Percentiles rank a stretch among this genome's conserved stretches.
These are phyloP conservation scores for Taiozyma sp. DNA, from an alignment of 1,139 yeast species.

Conservation along the genomic window DNA sequence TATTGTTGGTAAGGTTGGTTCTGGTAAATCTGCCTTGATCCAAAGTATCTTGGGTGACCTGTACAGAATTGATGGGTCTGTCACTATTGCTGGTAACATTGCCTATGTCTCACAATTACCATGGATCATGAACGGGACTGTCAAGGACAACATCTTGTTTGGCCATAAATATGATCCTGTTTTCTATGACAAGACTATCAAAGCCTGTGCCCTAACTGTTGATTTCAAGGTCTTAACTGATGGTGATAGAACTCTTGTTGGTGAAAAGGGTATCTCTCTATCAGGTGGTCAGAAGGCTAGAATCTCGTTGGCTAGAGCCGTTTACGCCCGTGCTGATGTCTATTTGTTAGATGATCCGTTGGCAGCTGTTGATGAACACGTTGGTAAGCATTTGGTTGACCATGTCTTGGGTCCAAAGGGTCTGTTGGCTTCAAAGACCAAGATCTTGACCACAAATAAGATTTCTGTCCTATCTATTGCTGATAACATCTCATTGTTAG, in stretches of 20 bases:
- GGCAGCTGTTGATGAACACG: constrained; percentile 95
- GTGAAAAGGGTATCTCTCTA: constrained; percentile 93
- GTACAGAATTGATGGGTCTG: constrained; percentile 72
- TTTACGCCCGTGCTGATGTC: constrained; percentile 89
- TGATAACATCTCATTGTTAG: constrained; percentile 63
- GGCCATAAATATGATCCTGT: constrained; percentile 81
- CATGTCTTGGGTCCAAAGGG: constrained; percentile 82
- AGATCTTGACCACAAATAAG: constrained; percentile 82
- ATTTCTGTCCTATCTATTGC: constrained; percentile 82
- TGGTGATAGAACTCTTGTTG: constrained; percentile 89
- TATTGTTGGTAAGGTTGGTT: constrained; percentile 89
- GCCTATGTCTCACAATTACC: constrained; percentile 94
- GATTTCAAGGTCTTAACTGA: constrained; percentile 78
- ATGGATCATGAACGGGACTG: constrained; percentile 95
- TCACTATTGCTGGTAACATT: constrained; percentile 66
- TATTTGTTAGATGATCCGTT: constrained; percentile 89
- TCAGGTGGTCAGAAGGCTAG: constrained; percentile 99
- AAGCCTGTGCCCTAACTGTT: constrained; percentile 83
- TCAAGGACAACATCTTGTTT: constrained; percentile 83
- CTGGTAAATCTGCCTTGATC: constrained; percentile 85
- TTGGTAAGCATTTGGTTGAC: constrained; percentile 76
- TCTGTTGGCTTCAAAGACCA: constrained; percentile 67
- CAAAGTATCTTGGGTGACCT: constrained; percentile 85
- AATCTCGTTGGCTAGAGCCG: constrained; percentile 89
- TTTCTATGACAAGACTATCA: constrained; percentile 71